phyloP scores from a whole-genome alignment of 805 yeast species.

The Candida sithepensis region DNA sequence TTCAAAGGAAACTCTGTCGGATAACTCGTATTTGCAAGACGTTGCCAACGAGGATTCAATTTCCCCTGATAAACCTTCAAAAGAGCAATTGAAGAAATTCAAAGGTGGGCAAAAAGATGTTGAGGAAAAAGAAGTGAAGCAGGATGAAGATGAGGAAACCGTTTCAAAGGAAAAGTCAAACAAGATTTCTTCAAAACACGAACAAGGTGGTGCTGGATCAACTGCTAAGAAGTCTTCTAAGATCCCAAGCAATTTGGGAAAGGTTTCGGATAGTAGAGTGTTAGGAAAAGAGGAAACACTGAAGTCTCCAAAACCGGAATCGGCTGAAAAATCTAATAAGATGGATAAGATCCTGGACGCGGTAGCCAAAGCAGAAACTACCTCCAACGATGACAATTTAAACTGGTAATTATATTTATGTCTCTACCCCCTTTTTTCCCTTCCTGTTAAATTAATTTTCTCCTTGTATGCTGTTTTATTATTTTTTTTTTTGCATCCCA shows the following conservation, averaged over 20 bases:
- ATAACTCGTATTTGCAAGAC: background rate
- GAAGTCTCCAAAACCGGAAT: background rate
- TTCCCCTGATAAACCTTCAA: background rate
- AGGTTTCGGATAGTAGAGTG: conserved; percentile 10
- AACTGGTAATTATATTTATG: background rate
- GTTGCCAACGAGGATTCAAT: background rate
- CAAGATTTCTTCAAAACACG: background rate
- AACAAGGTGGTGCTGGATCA: background rate
- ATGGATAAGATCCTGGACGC: background rate
- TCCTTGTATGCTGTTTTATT: no score
- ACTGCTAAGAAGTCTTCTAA: conserved; percentile 5
- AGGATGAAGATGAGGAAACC: background rate
- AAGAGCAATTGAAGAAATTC: background rate
- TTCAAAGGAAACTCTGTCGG: background rate
- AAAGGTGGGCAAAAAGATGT: background rate
- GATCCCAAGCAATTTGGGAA: conserved; percentile 10
- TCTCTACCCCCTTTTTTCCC: background rate
- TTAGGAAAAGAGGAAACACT: conserved; percentile 11
- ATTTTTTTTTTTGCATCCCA: no score
- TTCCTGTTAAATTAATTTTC: no score
- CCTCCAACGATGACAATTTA: background rate
- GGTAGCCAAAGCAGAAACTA: background rate
- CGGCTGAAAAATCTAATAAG: background rate
- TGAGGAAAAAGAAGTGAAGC: background rate
- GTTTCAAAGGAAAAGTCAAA: no score